Evolutionary conservation across 73 alveolate genomes (phyloP).

Genomic region (Effrenium voratum): DNA sequence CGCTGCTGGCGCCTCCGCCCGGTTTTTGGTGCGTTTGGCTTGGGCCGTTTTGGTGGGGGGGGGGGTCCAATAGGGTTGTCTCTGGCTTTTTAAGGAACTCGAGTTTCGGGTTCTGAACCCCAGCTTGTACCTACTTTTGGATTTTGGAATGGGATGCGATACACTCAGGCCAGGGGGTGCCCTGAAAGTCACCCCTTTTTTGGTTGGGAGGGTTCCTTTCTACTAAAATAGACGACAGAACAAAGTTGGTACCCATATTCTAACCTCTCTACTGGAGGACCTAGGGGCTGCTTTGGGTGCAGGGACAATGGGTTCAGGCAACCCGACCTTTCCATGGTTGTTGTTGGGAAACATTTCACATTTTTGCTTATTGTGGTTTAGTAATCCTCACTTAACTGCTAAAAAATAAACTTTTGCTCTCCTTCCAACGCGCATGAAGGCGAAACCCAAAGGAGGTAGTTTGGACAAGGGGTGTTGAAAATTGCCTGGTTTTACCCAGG

Average conservation of each 20-base stretch:
- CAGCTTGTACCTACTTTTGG: background rate
- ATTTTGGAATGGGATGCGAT: background rate
- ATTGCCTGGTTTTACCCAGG: background rate
- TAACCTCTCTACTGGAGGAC: too few relatives aligned
- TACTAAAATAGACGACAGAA: too few relatives aligned
- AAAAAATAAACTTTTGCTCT: too few relatives aligned
- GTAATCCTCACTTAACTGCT: too few relatives aligned
- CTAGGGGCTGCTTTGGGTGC: too few relatives aligned
- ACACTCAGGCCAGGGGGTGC: background rate
- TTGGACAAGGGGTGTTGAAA: background rate
- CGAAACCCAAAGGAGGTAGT: too few relatives aligned
- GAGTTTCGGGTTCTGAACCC: background rate
- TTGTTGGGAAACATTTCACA: too few relatives aligned
- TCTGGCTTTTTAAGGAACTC: background rate
- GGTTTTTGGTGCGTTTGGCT: background rate
- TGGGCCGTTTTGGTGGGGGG: background rate
- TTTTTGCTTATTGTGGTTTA: too few relatives aligned
- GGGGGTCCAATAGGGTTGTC: background rate
- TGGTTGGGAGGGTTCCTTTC: background rate
- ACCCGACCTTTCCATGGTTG: too few relatives aligned
- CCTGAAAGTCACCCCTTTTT: background rate
- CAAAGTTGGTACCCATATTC: too few relatives aligned
- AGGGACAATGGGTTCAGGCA: too few relatives aligned
- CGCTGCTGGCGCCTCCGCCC: conserved; percentile 17
- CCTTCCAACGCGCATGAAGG: too few relatives aligned